Conservation (phyloP, 2,329 filamentous ascomycete species). For the Talaromyces sp. region DNA sequence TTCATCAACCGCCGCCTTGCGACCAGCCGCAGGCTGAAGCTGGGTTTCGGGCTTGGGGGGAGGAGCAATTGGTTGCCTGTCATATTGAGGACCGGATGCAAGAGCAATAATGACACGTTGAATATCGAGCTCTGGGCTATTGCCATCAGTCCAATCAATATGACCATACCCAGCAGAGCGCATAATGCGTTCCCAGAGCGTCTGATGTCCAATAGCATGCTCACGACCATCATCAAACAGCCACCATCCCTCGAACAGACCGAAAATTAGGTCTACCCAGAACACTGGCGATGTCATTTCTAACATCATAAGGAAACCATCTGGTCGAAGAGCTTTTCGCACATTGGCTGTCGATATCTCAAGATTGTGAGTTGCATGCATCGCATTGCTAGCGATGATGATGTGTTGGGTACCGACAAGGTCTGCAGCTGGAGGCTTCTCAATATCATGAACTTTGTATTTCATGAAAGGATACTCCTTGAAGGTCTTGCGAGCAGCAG, state of each 20-base stretch:
- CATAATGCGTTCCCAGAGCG: slow-evolving; percentile 20
- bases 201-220: slow-evolving; percentile 19
- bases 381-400: slow-evolving; percentile 32
- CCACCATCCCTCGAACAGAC: slow-evolving; percentile 40
- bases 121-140: slow-evolving; percentile 13
- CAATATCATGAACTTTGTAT: slow-evolving; percentile 30
- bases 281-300: slow-evolving; percentile 34
- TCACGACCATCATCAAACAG: slow-evolving; percentile 31
- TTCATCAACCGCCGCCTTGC: slow-evolving; percentile 18
- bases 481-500: slow-evolving; percentile 28
- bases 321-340: slow-evolving; percentile 31
- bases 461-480: slow-evolving; percentile 28
- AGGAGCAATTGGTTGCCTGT: not conserved
- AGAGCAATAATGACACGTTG: slow-evolving; percentile 20
- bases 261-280: slow-evolving; percentile 35
- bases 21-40: slow-evolving; percentile 5
- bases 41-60: not conserved
- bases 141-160: slow-evolving; percentile 24
- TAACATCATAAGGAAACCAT: slow-evolving; percentile 43
- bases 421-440: slow-evolving; percentile 23
- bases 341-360: slow-evolving; percentile 23
- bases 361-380: slow-evolving; percentile 29
- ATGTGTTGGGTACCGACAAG: slow-evolving; percentile 26
- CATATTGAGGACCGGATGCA: slow-evolving; percentile 16
- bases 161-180: slow-evolving; percentile 19